These are phyloP conservation scores for Hypomontagnella monticulosa DNA, from an alignment of 495 filamentous ascomycete species.

Conservation along the genomic window DNA sequence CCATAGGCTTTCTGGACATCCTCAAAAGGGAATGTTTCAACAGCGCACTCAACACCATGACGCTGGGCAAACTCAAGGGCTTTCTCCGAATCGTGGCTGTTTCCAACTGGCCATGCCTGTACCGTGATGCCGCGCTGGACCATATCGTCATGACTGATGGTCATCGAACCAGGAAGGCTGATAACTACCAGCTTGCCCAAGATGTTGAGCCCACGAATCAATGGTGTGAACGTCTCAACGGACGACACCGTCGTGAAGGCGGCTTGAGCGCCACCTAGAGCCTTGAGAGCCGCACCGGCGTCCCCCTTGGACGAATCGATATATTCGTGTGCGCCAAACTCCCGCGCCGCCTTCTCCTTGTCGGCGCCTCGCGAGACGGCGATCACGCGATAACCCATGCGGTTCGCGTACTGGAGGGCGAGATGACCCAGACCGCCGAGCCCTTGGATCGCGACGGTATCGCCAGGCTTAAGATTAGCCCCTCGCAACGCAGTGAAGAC, in stretches of 20 bases:
- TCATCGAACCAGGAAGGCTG: slow-evolving; percentile 59
- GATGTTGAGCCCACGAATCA: slow-evolving; percentile 63
- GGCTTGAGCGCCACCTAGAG: slow-evolving; percentile 66
- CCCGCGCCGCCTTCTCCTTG: slow-evolving; percentile 66
- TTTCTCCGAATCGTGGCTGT: slow-evolving; percentile 69
- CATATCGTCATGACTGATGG: slow-evolving; percentile 58
- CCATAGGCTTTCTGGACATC: slow-evolving; percentile 60
- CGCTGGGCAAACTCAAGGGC: slow-evolving; percentile 67
- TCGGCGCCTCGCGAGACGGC: slow-evolving; percentile 64
- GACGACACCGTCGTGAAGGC: slow-evolving; percentile 69
- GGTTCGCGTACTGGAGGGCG: slow-evolving; percentile 70
- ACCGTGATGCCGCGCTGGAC: slow-evolving; percentile 62
- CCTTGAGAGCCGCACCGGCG: slow-evolving; percentile 58
- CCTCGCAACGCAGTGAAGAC: slow-evolving; percentile 73
- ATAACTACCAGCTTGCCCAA: slow-evolving; percentile 68
- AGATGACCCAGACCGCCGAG: slow-evolving; percentile 73
- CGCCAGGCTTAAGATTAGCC: slow-evolving; percentile 61
- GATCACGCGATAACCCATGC: slow-evolving; percentile 70
- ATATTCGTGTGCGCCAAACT: slow-evolving; percentile 73
- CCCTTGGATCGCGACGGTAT: slow-evolving; percentile 69
- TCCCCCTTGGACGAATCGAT: slow-evolving; percentile 67
- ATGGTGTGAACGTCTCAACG: slow-evolving; percentile 58
- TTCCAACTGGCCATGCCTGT: slow-evolving; percentile 67
- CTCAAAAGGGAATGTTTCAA: slow-evolving; percentile 69
- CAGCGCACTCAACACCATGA: slow-evolving; percentile 65